Percentiles rank a stretch among this genome's conserved stretches.
Evolutionary conservation across 2,329 filamentous ascomycete species (phyloP).

Genomic region (Colletotrichum sp.): DNA sequence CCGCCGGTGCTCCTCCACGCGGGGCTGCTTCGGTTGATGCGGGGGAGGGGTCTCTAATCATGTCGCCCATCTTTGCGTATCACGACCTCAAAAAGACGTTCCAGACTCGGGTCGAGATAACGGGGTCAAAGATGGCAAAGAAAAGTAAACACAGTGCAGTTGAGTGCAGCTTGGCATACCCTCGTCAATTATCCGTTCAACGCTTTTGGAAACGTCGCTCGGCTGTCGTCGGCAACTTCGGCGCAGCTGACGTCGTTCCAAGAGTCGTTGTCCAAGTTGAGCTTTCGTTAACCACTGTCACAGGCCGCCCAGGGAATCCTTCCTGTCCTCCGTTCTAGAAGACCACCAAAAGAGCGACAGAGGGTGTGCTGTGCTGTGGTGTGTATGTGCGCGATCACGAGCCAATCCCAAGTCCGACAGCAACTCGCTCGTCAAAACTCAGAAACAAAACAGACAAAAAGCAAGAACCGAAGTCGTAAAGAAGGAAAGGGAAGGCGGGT

Average conservation of each 20-base stretch:
- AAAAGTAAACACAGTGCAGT: not conserved
- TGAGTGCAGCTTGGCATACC: not conserved
- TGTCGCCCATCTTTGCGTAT: constrained; percentile 7
- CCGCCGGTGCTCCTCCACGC: not conserved
- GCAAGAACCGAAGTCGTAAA: not conserved
- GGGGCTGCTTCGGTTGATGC: not conserved
- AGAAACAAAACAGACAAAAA: not conserved
- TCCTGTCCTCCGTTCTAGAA: not conserved
- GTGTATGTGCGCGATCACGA: not conserved
- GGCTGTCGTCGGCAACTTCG: not conserved
- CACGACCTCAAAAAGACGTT: not conserved
- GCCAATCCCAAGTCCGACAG: not conserved
- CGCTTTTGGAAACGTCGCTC: not conserved
- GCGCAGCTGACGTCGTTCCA: not conserved
- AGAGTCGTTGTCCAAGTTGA: not conserved
- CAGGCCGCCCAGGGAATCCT: not conserved
- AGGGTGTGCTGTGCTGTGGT: not conserved
- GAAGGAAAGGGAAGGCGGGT: not conserved
- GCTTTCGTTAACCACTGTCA: not conserved
- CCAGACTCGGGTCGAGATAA: not conserved
- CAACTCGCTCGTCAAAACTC: not conserved
- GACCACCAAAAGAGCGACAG: not conserved
- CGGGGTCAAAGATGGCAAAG: not conserved
- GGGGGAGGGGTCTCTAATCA: constrained; percentile 13
- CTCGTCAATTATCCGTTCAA: not conserved